A percentile compares a stretch with the other conserved stretches of the same genome.
Evolutionary conservation across 140 eudicot species (phyloP).

Genomic region (Erigeron philadelphicus): DNA sequence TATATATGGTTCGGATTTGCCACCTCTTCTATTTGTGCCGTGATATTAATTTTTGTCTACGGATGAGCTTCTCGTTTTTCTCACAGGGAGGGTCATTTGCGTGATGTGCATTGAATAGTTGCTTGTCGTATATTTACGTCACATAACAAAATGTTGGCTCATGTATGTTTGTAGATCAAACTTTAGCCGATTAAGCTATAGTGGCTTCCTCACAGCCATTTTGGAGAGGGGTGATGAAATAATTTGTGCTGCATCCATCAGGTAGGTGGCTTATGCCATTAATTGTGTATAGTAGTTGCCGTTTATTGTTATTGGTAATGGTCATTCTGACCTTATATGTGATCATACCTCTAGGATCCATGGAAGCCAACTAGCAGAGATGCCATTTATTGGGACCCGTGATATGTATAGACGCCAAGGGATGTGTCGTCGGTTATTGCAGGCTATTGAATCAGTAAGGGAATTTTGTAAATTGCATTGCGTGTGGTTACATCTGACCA

Average conservation of each 20-base stretch:
- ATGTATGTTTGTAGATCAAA: conserved; percentile 53
- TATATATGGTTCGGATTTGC: neutral
- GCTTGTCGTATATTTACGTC: neutral
- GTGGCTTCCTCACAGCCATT: conserved; percentile 69
- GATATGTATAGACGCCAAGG: conserved; percentile 87
- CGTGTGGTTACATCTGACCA: neutral
- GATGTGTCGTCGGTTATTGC: conserved; percentile 80
- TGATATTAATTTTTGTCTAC: conserved; percentile 1
- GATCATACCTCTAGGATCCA: conserved; percentile 50
- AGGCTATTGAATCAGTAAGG: conserved; percentile 75
- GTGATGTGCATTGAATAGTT: neutral
- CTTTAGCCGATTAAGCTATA: conserved; percentile 64
- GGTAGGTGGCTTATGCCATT: conserved; percentile 34
- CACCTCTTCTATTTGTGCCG: neutral
- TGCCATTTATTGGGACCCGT: conserved; percentile 97
- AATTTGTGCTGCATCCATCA: conserved; percentile 81
- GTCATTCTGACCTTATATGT: conserved; percentile 9
- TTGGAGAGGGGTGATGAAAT: conserved; percentile 92
- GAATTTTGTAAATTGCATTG: conserved; percentile 14
- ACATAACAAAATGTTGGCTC: conserved; percentile 7
- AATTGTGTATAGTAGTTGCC: neutral
- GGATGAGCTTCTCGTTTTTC: neutral
- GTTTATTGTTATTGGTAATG: conserved; percentile 8
- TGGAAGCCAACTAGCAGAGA: conserved; percentile 83
- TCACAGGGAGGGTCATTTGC: neutral